These are phyloP conservation scores for Cladosporium sp. DNA, from an alignment of 2,329 filamentous ascomycete species.

Conservation along the genomic window DNA sequence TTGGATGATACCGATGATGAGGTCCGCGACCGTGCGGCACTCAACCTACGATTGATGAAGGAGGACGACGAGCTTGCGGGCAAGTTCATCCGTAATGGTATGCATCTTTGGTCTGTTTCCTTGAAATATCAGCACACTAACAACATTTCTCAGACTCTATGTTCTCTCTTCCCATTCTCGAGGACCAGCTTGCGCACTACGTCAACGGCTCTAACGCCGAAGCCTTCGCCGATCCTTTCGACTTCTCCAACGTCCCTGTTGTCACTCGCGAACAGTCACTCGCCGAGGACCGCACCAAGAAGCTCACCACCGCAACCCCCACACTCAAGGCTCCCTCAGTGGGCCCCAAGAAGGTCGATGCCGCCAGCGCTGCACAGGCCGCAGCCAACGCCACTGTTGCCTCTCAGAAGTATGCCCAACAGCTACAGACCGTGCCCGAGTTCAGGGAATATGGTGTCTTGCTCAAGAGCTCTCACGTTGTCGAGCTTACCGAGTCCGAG, in stretches of 20 bases:
- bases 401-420: slow-evolving; percentile 85
- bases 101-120: slow-evolving; percentile 30
- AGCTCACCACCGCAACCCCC: slow-evolving; percentile 87
- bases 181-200: slow-evolving; percentile 97
- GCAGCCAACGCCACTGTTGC: slow-evolving; percentile 72
- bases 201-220: slow-evolving; percentile 89
- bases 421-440: slow-evolving; percentile 86
- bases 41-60: slow-evolving; percentile 89
- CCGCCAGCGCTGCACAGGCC: slow-evolving; percentile 70
- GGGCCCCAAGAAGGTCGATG: slow-evolving; percentile 71
- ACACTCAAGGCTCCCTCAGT: slow-evolving; percentile 91
- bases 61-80: slow-evolving; percentile 78
- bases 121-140: slow-evolving; percentile 28
- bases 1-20: slow-evolving; percentile 97
- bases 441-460: slow-evolving; percentile 86
- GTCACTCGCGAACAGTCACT: slow-evolving; percentile 95
- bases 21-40: slow-evolving; percentile 89
- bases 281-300: slow-evolving; percentile 94
- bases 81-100: slow-evolving; percentile 91
- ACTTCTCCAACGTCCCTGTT: slow-evolving; percentile 85
- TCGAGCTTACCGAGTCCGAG: slow-evolving; percentile 94
- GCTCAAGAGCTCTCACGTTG: slow-evolving; percentile 82
- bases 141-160: slow-evolving; percentile 69
- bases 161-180: slow-evolving; percentile 91
- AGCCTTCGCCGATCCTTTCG: slow-evolving; percentile 83